A percentile compares a stretch with the other conserved stretches of the same genome.
Conservation (phyloP, 495 filamentous ascomycete species). For the Neurospora discreta region DNA sequence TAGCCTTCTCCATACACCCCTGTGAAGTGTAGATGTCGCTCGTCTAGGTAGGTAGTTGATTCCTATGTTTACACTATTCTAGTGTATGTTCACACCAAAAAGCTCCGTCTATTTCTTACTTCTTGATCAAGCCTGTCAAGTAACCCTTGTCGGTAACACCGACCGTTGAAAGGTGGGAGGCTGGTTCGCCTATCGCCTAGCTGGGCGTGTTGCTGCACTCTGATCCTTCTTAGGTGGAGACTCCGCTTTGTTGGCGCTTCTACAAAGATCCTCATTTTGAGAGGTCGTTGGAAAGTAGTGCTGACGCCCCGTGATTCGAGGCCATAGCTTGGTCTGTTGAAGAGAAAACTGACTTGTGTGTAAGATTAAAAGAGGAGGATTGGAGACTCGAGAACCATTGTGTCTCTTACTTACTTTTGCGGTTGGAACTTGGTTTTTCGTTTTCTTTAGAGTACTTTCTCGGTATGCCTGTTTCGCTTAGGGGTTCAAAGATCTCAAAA, state of each 20-base stretch:
- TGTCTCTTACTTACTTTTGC: background rate
- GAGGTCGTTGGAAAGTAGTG: background rate
- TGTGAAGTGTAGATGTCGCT: background rate
- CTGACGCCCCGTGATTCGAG: background rate
- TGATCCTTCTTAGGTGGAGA: background rate
- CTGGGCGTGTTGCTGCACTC: background rate
- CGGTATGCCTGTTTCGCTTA: background rate
- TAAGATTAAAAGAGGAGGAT: background rate
- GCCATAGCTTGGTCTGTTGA: background rate
- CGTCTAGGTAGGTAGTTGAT: background rate
- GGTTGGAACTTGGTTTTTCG: background rate
- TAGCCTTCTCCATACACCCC: background rate
- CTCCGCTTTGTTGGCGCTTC: background rate
- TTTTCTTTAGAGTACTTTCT: background rate
- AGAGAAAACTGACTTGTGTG: background rate
- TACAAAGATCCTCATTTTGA: background rate
- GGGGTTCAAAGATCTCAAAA: background rate
- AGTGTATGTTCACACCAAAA: background rate
- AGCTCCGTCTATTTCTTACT: background rate
- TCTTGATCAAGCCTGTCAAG: background rate
- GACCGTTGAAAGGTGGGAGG: background rate
- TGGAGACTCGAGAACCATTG: background rate
- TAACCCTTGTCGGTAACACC: background rate
- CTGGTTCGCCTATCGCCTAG: background rate
- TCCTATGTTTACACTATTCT: background rate